Conservation (phyloP, 306 rosid species). For the Vigna hirtella region DNA sequence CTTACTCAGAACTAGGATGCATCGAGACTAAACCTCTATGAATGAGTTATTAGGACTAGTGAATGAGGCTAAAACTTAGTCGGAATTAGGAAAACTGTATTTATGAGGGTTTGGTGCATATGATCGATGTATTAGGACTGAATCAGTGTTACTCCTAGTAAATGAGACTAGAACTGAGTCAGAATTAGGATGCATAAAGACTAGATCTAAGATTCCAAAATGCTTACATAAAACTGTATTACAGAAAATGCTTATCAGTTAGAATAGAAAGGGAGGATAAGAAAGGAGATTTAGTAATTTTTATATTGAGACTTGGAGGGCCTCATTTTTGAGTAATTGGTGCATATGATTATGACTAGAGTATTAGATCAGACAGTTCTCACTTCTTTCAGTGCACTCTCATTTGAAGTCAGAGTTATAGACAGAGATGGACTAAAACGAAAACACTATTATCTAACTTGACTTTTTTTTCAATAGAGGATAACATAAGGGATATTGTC, state of each 20-base stretch:
- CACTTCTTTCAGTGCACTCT: conserved; percentile 11
- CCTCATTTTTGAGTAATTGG: neutral
- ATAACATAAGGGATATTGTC: neutral
- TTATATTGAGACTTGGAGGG: conserved; percentile 20
- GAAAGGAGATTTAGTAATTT: neutral
- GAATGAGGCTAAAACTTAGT: too few species aligned
- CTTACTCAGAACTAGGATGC: too few species aligned
- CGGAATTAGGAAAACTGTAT: neutral
- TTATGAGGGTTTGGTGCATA: conserved; percentile 15
- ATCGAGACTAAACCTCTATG: too few species aligned
- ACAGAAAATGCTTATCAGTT: conserved; percentile 24
- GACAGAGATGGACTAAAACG: neutral
- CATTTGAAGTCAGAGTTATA: conserved; percentile 10
- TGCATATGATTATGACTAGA: conserved; percentile 19
- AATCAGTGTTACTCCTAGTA: too few species aligned
- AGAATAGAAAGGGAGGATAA: conserved; percentile 18
- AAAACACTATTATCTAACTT: conserved; percentile 15
- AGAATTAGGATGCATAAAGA: conserved; percentile 27
- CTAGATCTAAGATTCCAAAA: conserved; percentile 28
- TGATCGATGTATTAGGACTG: conserved; percentile 14
- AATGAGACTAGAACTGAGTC: too few species aligned
- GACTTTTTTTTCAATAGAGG: too few species aligned
- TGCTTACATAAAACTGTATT: neutral
- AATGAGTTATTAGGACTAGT: too few species aligned
- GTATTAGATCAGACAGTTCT: conserved; percentile 28